Conservation (phyloP, 441 rosid genomes). For the Corymbia citriodora region DNA sequence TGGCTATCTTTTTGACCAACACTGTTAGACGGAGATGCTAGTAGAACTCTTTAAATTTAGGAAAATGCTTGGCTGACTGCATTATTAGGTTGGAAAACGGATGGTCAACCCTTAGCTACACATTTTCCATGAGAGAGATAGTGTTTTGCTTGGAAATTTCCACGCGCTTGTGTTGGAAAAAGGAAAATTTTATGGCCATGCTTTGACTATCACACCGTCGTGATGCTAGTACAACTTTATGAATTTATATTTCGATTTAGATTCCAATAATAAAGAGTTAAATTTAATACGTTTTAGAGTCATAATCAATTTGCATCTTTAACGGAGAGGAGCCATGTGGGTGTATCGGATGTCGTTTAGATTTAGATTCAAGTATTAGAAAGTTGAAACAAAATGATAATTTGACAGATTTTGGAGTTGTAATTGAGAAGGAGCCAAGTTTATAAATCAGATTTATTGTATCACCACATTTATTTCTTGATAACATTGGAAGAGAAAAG, state of each 20-base stretch:
- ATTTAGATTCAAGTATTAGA: background rate
- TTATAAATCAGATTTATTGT: background rate
- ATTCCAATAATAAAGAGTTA: background rate
- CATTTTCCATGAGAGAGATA: background rate
- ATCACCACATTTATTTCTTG: background rate
- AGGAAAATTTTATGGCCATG: background rate
- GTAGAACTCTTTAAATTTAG: background rate
- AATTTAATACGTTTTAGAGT: background rate
- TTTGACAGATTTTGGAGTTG: background rate
- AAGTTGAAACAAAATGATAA: background rate
- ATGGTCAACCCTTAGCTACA: background rate
- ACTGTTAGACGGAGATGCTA: background rate
- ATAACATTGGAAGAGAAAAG: background rate
- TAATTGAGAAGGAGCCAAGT: background rate
- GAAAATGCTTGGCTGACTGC: background rate
- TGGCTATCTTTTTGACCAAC: background rate
- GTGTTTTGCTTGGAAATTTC: background rate
- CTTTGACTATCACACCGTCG: background rate
- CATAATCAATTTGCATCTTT: background rate
- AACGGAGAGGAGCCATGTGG: background rate
- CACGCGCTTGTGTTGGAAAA: background rate
- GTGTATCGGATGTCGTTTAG: background rate
- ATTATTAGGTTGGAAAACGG: background rate
- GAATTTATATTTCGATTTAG: background rate
- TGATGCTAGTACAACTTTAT: background rate